Conservation (phyloP, 345 rosid species). For the Camelina laxa region DNA sequence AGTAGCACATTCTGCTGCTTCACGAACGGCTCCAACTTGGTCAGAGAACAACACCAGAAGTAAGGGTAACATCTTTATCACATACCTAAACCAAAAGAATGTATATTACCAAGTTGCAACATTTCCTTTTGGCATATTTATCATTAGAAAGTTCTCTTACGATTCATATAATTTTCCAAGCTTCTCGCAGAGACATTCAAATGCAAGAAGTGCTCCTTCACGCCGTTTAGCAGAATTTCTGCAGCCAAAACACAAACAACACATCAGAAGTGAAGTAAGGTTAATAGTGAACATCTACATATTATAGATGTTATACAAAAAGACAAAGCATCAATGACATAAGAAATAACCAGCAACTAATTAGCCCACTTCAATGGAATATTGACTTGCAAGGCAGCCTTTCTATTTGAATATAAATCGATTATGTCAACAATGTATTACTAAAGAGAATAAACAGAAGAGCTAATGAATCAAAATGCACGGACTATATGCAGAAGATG, state of each 20-base stretch:
- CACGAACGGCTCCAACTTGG: conserved; percentile 98
- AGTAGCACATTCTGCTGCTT: conserved; percentile 98
- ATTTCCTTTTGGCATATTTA: conserved; percentile 24
- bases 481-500: not conserved
- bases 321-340: not conserved
- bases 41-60: conserved; percentile 96
- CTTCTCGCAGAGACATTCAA: conserved; percentile 95
- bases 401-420: conserved; percentile 11
- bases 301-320: not conserved
- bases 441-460: conserved; percentile 13
- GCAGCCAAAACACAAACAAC: conserved; percentile 32
- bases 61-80: conserved; percentile 90
- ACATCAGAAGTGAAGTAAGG: conserved; percentile 3
- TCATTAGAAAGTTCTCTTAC: conserved; percentile 50
- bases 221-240: conserved; percentile 93
- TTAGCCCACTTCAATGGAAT: not conserved
- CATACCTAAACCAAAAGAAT: conserved; percentile 64
- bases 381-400: not conserved
- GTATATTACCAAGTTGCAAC: conserved; percentile 10
- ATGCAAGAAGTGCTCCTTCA: conserved; percentile 93
- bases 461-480: not conserved
- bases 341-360: conserved; percentile 15
- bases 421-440: not conserved
- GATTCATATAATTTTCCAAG: conserved; percentile 97
- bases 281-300: conserved; percentile 17